Evolutionary conservation across 352 stramenopile species (phyloP), one percentile per base, ranked within the genome.

Genomic region (Hyaloperonospora arabidopsidis): DNA sequence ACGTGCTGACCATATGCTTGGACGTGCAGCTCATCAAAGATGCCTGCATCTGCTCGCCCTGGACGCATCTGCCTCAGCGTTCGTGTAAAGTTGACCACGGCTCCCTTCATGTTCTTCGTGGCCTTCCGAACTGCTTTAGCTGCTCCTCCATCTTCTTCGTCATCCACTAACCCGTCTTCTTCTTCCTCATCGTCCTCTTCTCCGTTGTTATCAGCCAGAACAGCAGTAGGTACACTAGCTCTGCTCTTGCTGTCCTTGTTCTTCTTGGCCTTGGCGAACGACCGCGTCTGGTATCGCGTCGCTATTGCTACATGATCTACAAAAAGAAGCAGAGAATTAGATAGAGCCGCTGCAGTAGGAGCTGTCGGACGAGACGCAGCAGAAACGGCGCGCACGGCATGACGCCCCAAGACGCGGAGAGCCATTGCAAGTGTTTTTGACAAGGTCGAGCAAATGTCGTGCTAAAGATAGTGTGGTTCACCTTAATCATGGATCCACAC

Each of bases 1-100:
- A 87, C 80, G 63, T 87, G 76, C 61, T 89, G 68, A 25, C 80
- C 83, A 57, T 93, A 93, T 52, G 83, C 83, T 57, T 78, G 79
- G 48, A 93, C 76, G 51, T 82, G 71, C 48, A 93, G 69, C 48
- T 84, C 72, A 54, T 93, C 83, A 40, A 93, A 89, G 64, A 90
- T 86, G 22, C 83, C 79, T 22, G 78, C 83, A 52, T 93, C 80
- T 15, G 83, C 79, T 44, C 79, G 78, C 36, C 83, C 80, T 11
- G 83, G 79, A 3, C 83, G 83, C 79, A 93, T 93, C 61, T 89
- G 78, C 41, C 57, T 69, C 40, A 93, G 61, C 51, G 70, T 59
- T 34, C 79, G 81, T 54, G 72, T 89, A 62, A 89, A 88, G 63
- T 79, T 87, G 21, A 86, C 63, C 39, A 93, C 76, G 6, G 72